Evolutionary conservation across 2,329 filamentous ascomycete species (phyloP).

Genomic region (Pseudocercospora cruenta): DNA sequence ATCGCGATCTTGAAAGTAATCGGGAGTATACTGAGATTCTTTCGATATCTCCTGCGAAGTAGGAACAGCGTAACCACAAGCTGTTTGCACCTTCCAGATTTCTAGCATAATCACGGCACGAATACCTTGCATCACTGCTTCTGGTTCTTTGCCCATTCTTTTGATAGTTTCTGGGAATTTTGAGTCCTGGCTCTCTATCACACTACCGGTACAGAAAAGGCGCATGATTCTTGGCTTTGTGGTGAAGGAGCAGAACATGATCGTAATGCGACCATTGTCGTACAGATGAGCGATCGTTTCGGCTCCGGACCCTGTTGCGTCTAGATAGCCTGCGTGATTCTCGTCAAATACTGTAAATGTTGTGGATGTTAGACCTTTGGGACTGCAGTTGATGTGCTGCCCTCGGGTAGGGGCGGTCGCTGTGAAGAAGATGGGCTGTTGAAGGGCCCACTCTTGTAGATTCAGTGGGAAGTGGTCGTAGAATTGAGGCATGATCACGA

Average conservation of each 20-base stretch:
- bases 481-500: constrained; percentile 59
- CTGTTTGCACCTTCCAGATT: constrained; percentile 57
- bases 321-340: constrained; percentile 67
- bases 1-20: not conserved
- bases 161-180: constrained; percentile 40
- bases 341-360: constrained; percentile 64
- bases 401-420: constrained; percentile 69
- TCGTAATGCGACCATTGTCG: not conserved
- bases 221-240: constrained; percentile 63
- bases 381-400: constrained; percentile 73
- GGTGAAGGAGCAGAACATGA: constrained; percentile 70
- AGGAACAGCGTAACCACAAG: not conserved
- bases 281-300: constrained; percentile 59
- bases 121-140: constrained; percentile 50
- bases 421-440: constrained; percentile 75
- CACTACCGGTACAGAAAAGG: constrained; percentile 62
- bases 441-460: constrained; percentile 65
- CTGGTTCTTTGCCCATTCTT: constrained; percentile 29
- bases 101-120: constrained; percentile 65
- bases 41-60: not conserved
- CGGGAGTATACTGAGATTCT: not conserved
- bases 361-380: constrained; percentile 68
- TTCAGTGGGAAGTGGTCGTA: constrained; percentile 59
- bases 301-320: constrained; percentile 73
- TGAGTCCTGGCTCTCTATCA: constrained; percentile 62